phyloP scores from a whole-genome alignment of 78 protist species.

The Pirum gemmata region DNA sequence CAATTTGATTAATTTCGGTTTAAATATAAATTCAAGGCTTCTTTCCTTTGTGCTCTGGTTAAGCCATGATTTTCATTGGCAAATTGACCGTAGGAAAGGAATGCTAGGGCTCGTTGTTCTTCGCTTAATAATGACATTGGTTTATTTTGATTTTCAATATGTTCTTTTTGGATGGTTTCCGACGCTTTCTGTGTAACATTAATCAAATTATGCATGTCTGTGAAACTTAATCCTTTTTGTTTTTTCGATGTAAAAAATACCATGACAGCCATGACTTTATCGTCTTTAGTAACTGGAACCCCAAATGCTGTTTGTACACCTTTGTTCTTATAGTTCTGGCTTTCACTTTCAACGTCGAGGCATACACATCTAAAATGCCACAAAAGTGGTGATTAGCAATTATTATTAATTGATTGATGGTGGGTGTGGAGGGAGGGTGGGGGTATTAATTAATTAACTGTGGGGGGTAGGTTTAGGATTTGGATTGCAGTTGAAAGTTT shows the following conservation, averaged over 20 bases:
- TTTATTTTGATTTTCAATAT: not conserved
- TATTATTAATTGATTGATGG: too few species aligned
- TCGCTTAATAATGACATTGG: not conserved
- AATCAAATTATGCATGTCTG: not conserved
- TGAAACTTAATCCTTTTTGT: not conserved
- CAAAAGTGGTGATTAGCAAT: too few species aligned
- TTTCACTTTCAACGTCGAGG: too few species aligned
- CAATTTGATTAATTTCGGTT: too few species aligned
- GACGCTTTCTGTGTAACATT: not conserved
- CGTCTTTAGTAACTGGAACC: not conserved
- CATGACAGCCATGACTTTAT: not conserved
- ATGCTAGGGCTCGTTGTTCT: not conserved
- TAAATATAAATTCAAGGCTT: not conserved
- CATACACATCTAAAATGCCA: too few species aligned
- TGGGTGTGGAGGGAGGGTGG: too few species aligned
- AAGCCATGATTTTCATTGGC: not conserved
- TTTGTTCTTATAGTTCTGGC: too few species aligned
- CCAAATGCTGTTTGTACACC: not conserved
- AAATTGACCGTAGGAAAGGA: not conserved
- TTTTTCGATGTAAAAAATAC: not conserved
- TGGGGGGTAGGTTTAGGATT: too few species aligned
- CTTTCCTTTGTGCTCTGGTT: not conserved
- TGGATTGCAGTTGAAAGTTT: too few species aligned
- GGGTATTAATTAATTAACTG: too few species aligned
- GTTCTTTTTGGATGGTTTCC: too few species aligned